These are phyloP conservation scores for Aspergillus sp. DNA, from an alignment of 2,329 filamentous ascomycete genomes.

Conservation along the genomic window DNA sequence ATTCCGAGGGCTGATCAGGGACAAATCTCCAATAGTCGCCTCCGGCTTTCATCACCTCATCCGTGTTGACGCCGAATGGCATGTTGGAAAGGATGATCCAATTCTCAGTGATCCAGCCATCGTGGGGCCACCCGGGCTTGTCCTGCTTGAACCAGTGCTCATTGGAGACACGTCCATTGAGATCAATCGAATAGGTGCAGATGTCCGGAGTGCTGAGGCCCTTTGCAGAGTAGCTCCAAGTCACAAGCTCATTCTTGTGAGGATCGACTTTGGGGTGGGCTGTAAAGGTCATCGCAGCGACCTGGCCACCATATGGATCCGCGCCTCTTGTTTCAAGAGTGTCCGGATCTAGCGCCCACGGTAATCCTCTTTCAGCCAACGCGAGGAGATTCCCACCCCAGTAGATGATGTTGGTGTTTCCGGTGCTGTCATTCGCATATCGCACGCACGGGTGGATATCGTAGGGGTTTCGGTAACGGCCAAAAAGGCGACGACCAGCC, in stretches of 20 bases:
- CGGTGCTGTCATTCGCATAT: constrained; percentile 31
- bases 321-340: constrained; percentile 40
- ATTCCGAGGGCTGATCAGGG: no score
- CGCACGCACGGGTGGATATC: constrained; percentile 31
- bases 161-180: constrained; percentile 28
- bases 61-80: no score
- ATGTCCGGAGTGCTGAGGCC: constrained; percentile 25
- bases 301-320: constrained; percentile 40
- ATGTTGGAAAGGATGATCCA: no score
- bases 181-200: constrained; percentile 40
- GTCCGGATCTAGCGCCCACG: constrained; percentile 41
- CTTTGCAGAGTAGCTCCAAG: constrained; percentile 43
- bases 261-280: constrained; percentile 48
- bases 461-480: constrained; percentile 20
- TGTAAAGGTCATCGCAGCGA: constrained; percentile 40
- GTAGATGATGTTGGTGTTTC: constrained; percentile 59
- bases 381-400: constrained; percentile 48
- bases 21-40: no score
- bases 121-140: constrained; percentile 42
- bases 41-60: no score
- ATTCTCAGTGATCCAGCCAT: constrained; percentile 17
- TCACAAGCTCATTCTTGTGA: constrained; percentile 41
- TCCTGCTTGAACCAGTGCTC: constrained; percentile 19
- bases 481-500: neutral
- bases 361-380: constrained; percentile 53